Evolutionary conservation across 2,329 filamentous ascomycete genomes (phyloP), one percentile per base, ranked within the genome.

Genomic region (Bertia moriformis): DNA sequence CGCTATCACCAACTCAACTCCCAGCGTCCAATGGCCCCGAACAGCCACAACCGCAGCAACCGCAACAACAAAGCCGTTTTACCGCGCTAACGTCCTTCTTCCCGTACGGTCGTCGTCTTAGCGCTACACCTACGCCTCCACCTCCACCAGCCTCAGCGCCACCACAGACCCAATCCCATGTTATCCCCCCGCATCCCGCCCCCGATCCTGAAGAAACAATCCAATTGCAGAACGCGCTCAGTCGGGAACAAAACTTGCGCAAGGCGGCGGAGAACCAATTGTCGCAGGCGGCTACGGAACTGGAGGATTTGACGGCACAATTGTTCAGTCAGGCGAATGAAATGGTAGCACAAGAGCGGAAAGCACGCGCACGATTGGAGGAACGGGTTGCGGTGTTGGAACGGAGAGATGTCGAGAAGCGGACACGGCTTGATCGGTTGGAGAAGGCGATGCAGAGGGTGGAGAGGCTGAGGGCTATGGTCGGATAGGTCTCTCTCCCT

Each of bases 261-360:
- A 61, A 65, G 39, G 66, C 67, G n/a, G 73, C 73, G 0, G 74
- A 79, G 49, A 61, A 60, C 19, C 66, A 68, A 43, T 58, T 72
- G 2, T 62, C 63, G 24, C 64, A 67, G 38, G 65, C 73, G 14
- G 69, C 66, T 43, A 61, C 56, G 1, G 74, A 79, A 52, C 61
- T 79, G 19, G 74, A 78, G 46, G 74, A 79, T 40, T 53, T 79
- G 42, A 75, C 67, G 12, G 67, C 66, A 20, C 65, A 67, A 41
- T 52, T 79, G 5, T 79, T 79, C 51, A 68, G 69, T 39, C 69
- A 78, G 49, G 74, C 74, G 20, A 78, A 78, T 43, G 73, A 78
- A 53, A 78, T 79, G 73, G 74, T 79, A 5, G 73, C 73, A 3
- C 58, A 64, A 40, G 75, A 79, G 57, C 62, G 74, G 18, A 70